Evolutionary conservation across 2,329 filamentous ascomycete species (phyloP).

Genomic region (Talaromyces sp.): DNA sequence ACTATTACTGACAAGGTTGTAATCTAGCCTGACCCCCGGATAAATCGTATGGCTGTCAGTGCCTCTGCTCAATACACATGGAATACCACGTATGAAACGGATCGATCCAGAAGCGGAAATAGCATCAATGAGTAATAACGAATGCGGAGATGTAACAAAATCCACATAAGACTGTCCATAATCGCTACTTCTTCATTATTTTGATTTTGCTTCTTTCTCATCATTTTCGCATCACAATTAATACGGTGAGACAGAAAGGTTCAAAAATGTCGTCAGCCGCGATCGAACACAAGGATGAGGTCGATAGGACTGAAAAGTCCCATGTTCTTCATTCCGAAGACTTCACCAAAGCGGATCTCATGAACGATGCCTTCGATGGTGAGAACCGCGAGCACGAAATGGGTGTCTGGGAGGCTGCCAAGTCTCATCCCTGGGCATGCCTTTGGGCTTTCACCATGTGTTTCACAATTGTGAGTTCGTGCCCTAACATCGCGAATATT

Average conservation of each 20-base stretch:
- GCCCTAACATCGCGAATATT: not conserved
- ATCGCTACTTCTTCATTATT: not conserved
- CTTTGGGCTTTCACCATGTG: conserved; percentile 51
- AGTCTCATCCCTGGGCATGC: conserved; percentile 45
- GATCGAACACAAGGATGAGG: not conserved
- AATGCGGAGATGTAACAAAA: not conserved
- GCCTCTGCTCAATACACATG: too few relatives aligned
- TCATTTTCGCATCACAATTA: not conserved
- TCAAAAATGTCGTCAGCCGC: not conserved
- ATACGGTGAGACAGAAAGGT: not conserved
- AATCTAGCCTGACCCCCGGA: too few relatives aligned
- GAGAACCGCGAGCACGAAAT: conserved; percentile 46
- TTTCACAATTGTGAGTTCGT: conserved; percentile 47
- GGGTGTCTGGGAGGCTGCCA: conserved; percentile 38
- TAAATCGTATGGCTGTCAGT: too few relatives aligned
- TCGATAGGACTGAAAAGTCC: conserved; percentile 2
- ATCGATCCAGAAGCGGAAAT: too few relatives aligned
- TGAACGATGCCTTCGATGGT: conserved; percentile 42
- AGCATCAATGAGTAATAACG: not conserved
- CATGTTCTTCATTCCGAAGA: conserved; percentile 35
- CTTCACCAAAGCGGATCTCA: conserved; percentile 35
- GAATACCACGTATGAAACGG: too few relatives aligned
- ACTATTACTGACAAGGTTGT: too few relatives aligned
- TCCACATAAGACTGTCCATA: not conserved
- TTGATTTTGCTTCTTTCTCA: too few relatives aligned